phyloP scores from a whole-genome alignment of 768 basidiomycete genomes.

The Amanita molliuscula region DNA sequence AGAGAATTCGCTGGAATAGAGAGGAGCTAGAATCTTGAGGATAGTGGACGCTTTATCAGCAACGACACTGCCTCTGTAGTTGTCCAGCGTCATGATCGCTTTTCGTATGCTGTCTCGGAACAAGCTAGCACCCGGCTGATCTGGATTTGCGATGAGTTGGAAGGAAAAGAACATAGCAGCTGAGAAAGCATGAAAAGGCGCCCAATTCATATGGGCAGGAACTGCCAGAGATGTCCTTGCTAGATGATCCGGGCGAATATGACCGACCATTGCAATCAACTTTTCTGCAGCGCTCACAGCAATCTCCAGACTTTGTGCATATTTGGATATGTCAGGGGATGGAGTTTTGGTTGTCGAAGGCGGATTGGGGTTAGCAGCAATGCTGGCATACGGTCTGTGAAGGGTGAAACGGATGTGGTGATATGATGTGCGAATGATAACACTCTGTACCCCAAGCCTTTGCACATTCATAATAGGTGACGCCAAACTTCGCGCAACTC shows the following conservation, averaged over 20 bases:
- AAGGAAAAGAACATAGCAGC: constrained; percentile 91
- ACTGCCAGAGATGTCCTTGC: constrained; percentile 59
- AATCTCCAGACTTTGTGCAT: constrained; percentile 55
- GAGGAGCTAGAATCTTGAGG: constrained; percentile 57
- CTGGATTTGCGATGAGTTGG: constrained; percentile 72
- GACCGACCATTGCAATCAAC: constrained; percentile 67
- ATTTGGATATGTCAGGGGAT: constrained; percentile 29
- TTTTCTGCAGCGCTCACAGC: constrained; percentile 72
- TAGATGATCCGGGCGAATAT: constrained; percentile 68
- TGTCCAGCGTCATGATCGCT: constrained; percentile 54
- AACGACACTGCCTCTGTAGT: constrained; percentile 51
- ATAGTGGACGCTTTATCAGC: constrained; percentile 72
- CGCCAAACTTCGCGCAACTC: constrained; percentile 61
- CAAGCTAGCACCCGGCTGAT: constrained; percentile 66
- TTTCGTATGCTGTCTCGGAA: constrained; percentile 71
- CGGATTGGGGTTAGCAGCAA: constrained; percentile 17
- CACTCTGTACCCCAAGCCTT: constrained; percentile 70
- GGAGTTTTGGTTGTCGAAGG: constrained; percentile 16
- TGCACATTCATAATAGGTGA: constrained; percentile 48
- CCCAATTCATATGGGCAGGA: constrained; percentile 79
- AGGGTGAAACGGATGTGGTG: constrained; percentile 80
- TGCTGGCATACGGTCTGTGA: constrained; percentile 64
- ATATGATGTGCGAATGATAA: constrained; percentile 68
- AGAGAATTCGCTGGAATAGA: constrained; percentile 60
- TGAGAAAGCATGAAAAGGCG: constrained; percentile 75